Conservation (phyloP, 108 stramenopile species). For the Skeletonema costatum region DNA sequence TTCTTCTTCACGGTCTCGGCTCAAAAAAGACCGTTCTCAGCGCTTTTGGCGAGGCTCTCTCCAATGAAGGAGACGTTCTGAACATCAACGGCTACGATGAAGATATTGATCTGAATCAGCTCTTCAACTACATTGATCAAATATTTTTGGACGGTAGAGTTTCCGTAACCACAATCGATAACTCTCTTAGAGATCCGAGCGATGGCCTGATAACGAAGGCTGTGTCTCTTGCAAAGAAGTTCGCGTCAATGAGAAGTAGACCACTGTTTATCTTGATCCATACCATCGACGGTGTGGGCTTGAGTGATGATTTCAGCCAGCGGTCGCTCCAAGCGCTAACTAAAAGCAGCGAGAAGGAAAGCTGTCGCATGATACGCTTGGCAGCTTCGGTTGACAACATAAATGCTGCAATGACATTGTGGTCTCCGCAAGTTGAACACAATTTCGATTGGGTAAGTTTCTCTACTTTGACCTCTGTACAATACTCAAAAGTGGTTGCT, state of each 20-base stretch:
- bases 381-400: constrained; percentile 80
- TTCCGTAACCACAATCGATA: constrained; percentile 14
- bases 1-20: constrained; percentile 77
- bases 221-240: constrained; percentile 44
- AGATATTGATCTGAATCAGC: constrained; percentile 45
- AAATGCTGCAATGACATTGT: constrained; percentile 58
- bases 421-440: constrained; percentile 41
- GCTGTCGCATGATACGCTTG: constrained; percentile 57
- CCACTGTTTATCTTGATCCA: constrained; percentile 74
- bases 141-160: constrained; percentile 47
- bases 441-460: constrained; percentile 41
- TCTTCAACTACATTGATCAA: constrained; percentile 56
- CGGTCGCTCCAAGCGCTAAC: constrained; percentile 67
- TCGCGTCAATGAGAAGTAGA: constrained; percentile 38
- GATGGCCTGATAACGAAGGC: constrained; percentile 48
- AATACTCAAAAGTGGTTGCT: too few relatives aligned
- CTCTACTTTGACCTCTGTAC: constrained; percentile 7
- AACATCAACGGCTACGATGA: constrained; percentile 47
- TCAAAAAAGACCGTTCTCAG: constrained; percentile 62
- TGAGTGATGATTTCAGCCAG: constrained; percentile 56
- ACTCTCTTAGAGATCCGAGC: background rate
- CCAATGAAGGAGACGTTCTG: constrained; percentile 46
- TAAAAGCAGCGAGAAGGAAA: constrained; percentile 44
- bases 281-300: constrained; percentile 69
- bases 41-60: constrained; percentile 55